These are phyloP conservation scores for Zymoseptoria brevis DNA, from an alignment of 2,329 filamentous ascomycete genomes.

Conservation along the genomic window DNA sequence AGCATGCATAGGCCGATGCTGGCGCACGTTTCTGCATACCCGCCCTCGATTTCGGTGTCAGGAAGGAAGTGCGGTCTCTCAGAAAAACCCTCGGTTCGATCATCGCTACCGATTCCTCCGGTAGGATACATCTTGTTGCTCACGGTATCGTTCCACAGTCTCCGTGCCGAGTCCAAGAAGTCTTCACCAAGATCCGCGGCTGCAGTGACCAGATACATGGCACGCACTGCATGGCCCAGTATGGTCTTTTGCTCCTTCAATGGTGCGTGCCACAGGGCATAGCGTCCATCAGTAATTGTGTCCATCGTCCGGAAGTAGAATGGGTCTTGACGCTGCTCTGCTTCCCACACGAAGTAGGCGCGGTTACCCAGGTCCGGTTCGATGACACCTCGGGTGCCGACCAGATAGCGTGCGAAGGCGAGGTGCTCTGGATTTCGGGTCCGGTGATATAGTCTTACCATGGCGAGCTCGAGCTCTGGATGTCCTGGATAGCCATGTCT, in stretches of 20 bases:
- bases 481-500: conserved; percentile 3
- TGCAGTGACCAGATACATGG: conserved; percentile 5
- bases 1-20: conserved; percentile 3
- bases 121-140: conserved; percentile 3
- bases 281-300: conserved; percentile 1
- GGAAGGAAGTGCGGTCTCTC: conserved; percentile 2
- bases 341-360: conserved; percentile 3
- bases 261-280: conserved; percentile 1
- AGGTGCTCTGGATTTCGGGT: conserved; percentile 1
- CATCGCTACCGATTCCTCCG: conserved; percentile 1
- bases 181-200: conserved; percentile 2
- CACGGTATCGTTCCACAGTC: conserved; percentile 2
- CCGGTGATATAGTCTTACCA: conserved; percentile 1
- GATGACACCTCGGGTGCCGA: conserved; percentile 1
- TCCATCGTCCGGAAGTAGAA: conserved; percentile 1
- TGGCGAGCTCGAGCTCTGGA: conserved; percentile 2
- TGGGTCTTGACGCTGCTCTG: conserved; percentile 2
- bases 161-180: not conserved
- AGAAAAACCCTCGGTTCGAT: conserved; percentile 1
- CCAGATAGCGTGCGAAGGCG: conserved; percentile 1
- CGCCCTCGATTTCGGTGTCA: conserved; percentile 1
- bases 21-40: conserved; percentile 4
- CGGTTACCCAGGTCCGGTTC: conserved; percentile 2
- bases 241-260: conserved; percentile 1
- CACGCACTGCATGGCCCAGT: conserved; percentile 1